phyloP scores from a whole-genome alignment of 2,329 filamentous ascomycete species.

The Neonectria ditissima region DNA sequence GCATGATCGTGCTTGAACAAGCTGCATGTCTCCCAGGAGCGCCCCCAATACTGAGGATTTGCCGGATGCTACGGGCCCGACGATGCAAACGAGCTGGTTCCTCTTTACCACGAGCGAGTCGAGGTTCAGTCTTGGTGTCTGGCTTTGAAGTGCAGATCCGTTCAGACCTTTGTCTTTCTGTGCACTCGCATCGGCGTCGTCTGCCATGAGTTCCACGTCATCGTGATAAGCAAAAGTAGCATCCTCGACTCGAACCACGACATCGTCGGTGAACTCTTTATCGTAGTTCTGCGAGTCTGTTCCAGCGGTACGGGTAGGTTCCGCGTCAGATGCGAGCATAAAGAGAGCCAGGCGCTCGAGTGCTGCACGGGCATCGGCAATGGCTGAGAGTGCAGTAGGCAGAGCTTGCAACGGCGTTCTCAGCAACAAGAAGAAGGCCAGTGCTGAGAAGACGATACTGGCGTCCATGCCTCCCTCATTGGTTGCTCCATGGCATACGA shows the following conservation, averaged over 20 bases:
- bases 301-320: background rate
- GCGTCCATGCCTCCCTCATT: background rate
- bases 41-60: background rate
- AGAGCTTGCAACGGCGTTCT: slow-evolving; percentile 38
- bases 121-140: background rate
- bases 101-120: background rate
- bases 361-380: slow-evolving; percentile 40
- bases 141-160: background rate
- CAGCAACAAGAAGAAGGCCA: slow-evolving; percentile 43
- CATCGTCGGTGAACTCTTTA: background rate
- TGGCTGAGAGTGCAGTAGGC: slow-evolving; percentile 37
- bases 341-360: slow-evolving; percentile 39
- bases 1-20: background rate
- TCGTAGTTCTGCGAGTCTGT: background rate
- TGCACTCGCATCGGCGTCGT: background rate
- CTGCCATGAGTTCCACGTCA: background rate
- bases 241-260: background rate
- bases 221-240: background rate
- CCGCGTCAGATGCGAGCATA: slow-evolving; percentile 29
- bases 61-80: background rate
- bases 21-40: background rate
- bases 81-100: background rate
- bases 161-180: background rate
- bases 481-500: slow-evolving; percentile 12
- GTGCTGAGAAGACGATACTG: slow-evolving; percentile 28